Evolutionary conservation across 441 rosid genomes (phyloP).

Genomic region (Populus hybrid): DNA sequence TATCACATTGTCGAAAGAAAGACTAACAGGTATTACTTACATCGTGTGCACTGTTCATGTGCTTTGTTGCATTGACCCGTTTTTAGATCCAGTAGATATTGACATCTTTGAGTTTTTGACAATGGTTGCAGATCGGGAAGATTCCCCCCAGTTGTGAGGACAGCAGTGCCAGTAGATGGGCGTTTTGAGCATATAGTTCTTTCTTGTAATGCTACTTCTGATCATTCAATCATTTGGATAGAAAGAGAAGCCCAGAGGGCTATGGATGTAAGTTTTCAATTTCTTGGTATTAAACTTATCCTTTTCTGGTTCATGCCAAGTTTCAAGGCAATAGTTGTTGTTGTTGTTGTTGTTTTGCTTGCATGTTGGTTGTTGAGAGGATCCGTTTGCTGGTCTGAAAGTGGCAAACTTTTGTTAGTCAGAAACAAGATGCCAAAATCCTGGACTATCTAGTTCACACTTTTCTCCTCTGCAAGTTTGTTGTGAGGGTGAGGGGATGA

Average conservation of each 20-base stretch:
- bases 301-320: not conserved
- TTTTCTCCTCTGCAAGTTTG: not conserved
- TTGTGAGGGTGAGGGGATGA: not conserved
- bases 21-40: constrained; percentile 57
- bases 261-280: constrained; percentile 46
- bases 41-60: not conserved
- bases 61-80: not conserved
- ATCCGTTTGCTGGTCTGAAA: not conserved
- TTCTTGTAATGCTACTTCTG: constrained; percentile 90
- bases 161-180: constrained; percentile 95
- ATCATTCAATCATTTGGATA: constrained; percentile 86
- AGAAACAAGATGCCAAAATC: not conserved
- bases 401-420: not conserved
- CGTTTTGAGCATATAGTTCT: constrained; percentile 93
- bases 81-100: not conserved
- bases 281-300: not conserved
- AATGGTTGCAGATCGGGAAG: constrained; percentile 62
- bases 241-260: constrained; percentile 84
- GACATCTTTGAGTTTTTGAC: not conserved
- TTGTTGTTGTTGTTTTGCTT: not conserved
- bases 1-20: constrained; percentile 91
- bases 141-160: constrained; percentile 80
- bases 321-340: not conserved
- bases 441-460: not conserved
- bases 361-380: not conserved